Percentiles rank a stretch among this genome's conserved stretches.
Evolutionary conservation across 345 rosid genomes (phyloP).

Genomic region (Odontarrhena argentea): DNA sequence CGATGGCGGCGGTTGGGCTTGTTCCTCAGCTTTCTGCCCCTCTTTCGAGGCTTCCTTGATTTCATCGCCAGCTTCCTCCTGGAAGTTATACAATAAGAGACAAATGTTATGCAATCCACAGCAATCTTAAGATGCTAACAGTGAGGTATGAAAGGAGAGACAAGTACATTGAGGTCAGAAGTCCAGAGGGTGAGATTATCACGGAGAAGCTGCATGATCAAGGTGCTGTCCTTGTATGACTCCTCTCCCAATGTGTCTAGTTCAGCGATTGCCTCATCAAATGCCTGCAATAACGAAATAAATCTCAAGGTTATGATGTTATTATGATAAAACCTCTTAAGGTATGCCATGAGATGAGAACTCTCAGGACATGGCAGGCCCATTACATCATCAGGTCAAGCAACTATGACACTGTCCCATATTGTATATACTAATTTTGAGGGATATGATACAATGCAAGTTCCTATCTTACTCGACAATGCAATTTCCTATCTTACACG

Average conservation of each 20-base stretch:
- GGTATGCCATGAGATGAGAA: too few species aligned
- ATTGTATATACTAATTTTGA: too few species aligned
- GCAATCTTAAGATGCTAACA: not conserved
- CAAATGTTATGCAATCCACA: constrained; percentile 15
- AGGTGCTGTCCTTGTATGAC: constrained; percentile 96
- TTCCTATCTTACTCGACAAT: not conserved
- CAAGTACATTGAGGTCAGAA: constrained; percentile 73
- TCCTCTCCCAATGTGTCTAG: constrained; percentile 94
- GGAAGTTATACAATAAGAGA: constrained; percentile 15
- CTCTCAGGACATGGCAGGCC: too few species aligned
- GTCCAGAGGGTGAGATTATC: constrained; percentile 99
- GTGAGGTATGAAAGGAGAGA: constrained; percentile 13
- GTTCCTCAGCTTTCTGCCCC: constrained; percentile 38
- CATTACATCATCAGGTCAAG: too few species aligned
- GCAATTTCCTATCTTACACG: not conserved
- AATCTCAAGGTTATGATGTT: too few species aligned
- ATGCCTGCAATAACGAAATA: constrained; percentile 50
- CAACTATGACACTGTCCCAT: too few species aligned
- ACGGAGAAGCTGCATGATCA: constrained; percentile 98
- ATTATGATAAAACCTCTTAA: too few species aligned
- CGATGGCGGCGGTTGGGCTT: constrained; percentile 11
- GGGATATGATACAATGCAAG: too few species aligned
- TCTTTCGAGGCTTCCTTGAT: constrained; percentile 83
- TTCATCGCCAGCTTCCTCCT: constrained; percentile 89
- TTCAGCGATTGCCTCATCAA: constrained; percentile 97